These are phyloP conservation scores for Sanghuangporus sanghuang DNA, from an alignment of 1,284 basidiomycete species.

Conservation along the genomic window DNA sequence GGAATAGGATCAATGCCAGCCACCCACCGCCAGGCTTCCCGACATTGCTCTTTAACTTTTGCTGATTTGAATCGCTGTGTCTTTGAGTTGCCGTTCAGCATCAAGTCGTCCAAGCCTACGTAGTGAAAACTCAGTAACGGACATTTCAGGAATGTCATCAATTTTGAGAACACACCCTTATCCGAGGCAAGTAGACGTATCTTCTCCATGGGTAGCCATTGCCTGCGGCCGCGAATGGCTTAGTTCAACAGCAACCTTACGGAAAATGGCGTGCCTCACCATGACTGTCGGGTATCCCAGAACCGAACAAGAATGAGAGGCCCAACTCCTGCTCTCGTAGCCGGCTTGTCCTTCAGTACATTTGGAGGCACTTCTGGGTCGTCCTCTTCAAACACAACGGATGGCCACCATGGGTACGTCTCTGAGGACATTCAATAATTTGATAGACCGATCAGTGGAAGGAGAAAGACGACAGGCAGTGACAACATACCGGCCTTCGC, in stretches of 20 bases:
- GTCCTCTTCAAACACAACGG: constrained; percentile 49
- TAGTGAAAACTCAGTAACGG: not conserved
- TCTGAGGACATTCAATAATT: constrained; percentile 29
- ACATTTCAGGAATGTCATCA: not conserved
- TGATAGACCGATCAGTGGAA: not conserved
- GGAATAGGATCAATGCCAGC: not conserved
- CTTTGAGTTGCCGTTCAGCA: constrained; percentile 37
- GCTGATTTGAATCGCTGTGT: constrained; percentile 48
- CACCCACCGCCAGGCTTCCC: constrained; percentile 43
- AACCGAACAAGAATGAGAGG: constrained; percentile 58
- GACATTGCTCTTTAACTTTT: constrained; percentile 39
- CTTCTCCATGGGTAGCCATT: constrained; percentile 44
- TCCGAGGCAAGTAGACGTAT: constrained; percentile 55
- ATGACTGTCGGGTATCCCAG: constrained; percentile 57
- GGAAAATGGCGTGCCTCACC: constrained; percentile 31
- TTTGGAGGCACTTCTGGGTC: constrained; percentile 44
- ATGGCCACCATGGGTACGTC: constrained; percentile 66
- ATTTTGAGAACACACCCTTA: constrained; percentile 36
- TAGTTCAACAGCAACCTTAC: not conserved
- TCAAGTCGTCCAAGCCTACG: constrained; percentile 46
- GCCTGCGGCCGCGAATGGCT: constrained; percentile 31
- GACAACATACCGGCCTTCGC: constrained; percentile 52
- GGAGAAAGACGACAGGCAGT: not conserved
- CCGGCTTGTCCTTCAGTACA: constrained; percentile 37
- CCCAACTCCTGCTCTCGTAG: constrained; percentile 29